These are phyloP conservation scores for Mycena chlorophos DNA, from an alignment of 768 basidiomycete species.

Conservation along the genomic window DNA sequence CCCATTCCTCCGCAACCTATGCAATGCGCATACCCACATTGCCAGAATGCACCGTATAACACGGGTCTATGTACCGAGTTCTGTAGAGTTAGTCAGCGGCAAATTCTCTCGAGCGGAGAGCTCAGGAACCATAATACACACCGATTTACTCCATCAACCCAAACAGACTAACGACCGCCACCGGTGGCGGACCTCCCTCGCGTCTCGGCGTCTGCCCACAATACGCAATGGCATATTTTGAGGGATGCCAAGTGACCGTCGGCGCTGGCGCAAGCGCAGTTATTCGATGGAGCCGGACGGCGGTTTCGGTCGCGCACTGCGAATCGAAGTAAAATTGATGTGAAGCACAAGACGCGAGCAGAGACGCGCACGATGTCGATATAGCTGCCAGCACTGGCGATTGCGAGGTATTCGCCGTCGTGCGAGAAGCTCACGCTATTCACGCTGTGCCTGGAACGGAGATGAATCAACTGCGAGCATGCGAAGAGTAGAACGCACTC, in stretches of 20 bases:
- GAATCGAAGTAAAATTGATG: no score
- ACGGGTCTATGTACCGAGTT: no score
- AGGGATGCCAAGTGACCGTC: conserved; percentile 81
- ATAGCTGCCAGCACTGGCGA: conserved; percentile 68
- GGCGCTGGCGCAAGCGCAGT: conserved; percentile 70
- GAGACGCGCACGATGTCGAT: conserved; percentile 74
- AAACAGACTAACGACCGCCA: conserved; percentile 73
- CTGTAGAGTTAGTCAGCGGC: no score
- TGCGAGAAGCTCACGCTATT: conserved; percentile 77
- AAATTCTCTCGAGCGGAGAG: no score
- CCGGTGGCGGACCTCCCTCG: conserved; percentile 65
- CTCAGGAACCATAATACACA: no score
- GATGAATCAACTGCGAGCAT: not conserved
- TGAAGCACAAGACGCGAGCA: not conserved
- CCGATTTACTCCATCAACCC: conserved; percentile 41
- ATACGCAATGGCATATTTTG: conserved; percentile 77
- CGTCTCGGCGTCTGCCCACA: conserved; percentile 72
- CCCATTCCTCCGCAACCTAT: no score
- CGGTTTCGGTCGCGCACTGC: conserved; percentile 82
- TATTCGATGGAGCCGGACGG: conserved; percentile 72
- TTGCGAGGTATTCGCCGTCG: conserved; percentile 82
- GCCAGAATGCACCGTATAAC: no score
- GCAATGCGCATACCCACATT: no score
- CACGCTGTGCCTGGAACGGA: conserved; percentile 57
- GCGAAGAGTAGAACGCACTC: conserved; percentile 54